Evolutionary conservation across 1,139 yeast genomes (phyloP).

Genomic region (Kurtzmaniella quercitrusa): DNA sequence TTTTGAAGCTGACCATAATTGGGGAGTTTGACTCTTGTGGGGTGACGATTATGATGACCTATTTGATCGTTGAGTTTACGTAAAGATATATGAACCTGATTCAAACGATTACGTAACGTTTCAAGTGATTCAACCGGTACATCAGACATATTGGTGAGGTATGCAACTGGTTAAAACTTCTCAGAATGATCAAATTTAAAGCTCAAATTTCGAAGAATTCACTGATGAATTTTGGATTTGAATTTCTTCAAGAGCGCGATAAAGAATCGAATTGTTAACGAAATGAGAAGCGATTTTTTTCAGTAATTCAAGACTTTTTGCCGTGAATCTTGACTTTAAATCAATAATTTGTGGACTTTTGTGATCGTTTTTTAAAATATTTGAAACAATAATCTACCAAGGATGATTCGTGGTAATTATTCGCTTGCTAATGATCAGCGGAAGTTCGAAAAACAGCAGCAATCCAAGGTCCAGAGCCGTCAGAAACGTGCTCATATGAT

Average conservation of each 20-base stretch:
- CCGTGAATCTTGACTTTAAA: no score
- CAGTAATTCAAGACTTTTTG: no score
- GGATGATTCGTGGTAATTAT: constrained; percentile 42
- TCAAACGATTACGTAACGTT: constrained; percentile 38
- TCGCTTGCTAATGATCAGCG: constrained; percentile 40
- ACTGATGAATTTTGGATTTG: not conserved
- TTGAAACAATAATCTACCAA: no score
- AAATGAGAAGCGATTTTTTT: no score
- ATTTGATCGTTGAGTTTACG: constrained; percentile 43
- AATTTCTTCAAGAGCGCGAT: not conserved
- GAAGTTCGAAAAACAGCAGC: constrained; percentile 35
- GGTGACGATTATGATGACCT: constrained; percentile 37
- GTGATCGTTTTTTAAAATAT: no score
- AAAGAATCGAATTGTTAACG: no score
- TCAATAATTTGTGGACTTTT: no score
- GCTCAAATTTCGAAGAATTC: no score
- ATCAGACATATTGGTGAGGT: not conserved
- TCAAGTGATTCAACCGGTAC: constrained; percentile 40
- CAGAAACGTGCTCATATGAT: constrained; percentile 31
- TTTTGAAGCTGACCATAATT: constrained; percentile 53
- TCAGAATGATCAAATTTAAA: no score
- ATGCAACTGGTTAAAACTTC: not conserved
- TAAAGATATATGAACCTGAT: constrained; percentile 43
- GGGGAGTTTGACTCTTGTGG: constrained; percentile 36
- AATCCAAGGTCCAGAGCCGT: constrained; percentile 33